Evolutionary conservation across 306 rosid genomes (phyloP).

Genomic region (Phaseolus lunatus): DNA sequence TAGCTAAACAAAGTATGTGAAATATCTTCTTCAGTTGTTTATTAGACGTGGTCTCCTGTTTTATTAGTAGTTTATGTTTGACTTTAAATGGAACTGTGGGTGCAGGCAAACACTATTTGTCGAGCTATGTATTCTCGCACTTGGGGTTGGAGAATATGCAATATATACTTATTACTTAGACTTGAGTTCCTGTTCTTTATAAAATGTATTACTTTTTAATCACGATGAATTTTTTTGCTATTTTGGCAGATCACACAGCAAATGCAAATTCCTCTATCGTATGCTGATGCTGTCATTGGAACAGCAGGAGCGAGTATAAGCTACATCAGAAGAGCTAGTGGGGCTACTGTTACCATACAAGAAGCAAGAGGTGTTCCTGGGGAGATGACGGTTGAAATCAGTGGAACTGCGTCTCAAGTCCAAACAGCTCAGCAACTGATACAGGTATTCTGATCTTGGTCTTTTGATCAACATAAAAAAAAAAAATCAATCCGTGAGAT

Average conservation of each 20-base stretch:
- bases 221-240: conserved; percentile 36
- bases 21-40: conserved; percentile 9
- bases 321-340: conserved; percentile 95
- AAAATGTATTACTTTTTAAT: neutral
- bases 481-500: neutral
- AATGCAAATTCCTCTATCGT: conserved; percentile 94
- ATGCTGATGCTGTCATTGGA: conserved; percentile 97
- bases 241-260: conserved; percentile 84
- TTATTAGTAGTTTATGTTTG: conserved; percentile 4
- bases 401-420: conserved; percentile 93
- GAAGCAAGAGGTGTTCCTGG: conserved; percentile 98
- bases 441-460: conserved; percentile 64
- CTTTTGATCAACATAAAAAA: conserved; percentile 1
- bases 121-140: neutral
- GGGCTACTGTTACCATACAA: conserved; percentile 94
- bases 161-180: neutral
- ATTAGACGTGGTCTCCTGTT: conserved; percentile 8
- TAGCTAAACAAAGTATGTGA: conserved; percentile 2
- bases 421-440: conserved; percentile 97
- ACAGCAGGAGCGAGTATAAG: conserved; percentile 95
- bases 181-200: conserved; percentile 6
- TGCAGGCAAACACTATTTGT: conserved; percentile 16
- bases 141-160: conserved; percentile 10
- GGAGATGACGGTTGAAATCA: conserved; percentile 98
- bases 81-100: conserved; percentile 32